A percentile compares a stretch with the other conserved stretches of the same genome.
Evolutionary conservation across 2,329 filamentous ascomycete genomes (phyloP).

Genomic region (Stachybotrys echinatus): DNA sequence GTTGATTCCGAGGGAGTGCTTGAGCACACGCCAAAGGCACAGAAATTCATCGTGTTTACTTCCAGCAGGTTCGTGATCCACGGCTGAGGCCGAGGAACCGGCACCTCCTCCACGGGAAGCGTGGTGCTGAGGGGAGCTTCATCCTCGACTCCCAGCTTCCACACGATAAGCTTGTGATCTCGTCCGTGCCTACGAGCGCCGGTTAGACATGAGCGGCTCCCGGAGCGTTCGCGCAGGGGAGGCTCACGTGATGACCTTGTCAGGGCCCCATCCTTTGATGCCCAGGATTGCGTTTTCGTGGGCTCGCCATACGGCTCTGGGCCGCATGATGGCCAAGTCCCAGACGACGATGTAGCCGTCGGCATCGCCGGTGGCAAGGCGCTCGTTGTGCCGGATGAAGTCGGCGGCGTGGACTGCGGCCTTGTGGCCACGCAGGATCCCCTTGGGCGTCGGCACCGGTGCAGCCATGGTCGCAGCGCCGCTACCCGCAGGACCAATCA

Average conservation of each 20-base stretch:
- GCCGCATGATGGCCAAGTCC: constrained; percentile 76
- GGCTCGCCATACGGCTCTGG: constrained; percentile 79
- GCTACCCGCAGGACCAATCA: no score
- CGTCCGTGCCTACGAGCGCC: constrained; percentile 66
- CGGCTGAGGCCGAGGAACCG: constrained; percentile 53
- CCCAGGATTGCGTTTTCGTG: constrained; percentile 75
- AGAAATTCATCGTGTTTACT: constrained; percentile 95
- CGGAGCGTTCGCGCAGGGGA: neutral
- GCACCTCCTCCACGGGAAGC: constrained; percentile 63
- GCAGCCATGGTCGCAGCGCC: constrained; percentile 18
- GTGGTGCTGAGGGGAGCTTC: constrained; percentile 60
- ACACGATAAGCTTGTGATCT: constrained; percentile 81
- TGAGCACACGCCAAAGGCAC: constrained; percentile 66
- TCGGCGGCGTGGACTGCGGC: constrained; percentile 71
- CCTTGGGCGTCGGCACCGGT: constrained; percentile 35
- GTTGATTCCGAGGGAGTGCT: constrained; percentile 17
- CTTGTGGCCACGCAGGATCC: constrained; percentile 79
- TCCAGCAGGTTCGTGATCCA: constrained; percentile 81
- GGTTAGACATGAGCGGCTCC: neutral
- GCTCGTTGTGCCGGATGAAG: constrained; percentile 68
- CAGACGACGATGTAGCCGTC: constrained; percentile 86
- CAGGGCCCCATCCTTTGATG: constrained; percentile 63
- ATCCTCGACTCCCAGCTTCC: constrained; percentile 62
- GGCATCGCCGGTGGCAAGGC: constrained; percentile 80
- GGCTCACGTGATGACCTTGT: constrained; percentile 77